A percentile compares a stretch with the other conserved stretches of the same genome.
These are phyloP conservation scores for Aspergillus luchuensis DNA, from an alignment of 2,329 filamentous ascomycete species.

Conservation along the genomic window DNA sequence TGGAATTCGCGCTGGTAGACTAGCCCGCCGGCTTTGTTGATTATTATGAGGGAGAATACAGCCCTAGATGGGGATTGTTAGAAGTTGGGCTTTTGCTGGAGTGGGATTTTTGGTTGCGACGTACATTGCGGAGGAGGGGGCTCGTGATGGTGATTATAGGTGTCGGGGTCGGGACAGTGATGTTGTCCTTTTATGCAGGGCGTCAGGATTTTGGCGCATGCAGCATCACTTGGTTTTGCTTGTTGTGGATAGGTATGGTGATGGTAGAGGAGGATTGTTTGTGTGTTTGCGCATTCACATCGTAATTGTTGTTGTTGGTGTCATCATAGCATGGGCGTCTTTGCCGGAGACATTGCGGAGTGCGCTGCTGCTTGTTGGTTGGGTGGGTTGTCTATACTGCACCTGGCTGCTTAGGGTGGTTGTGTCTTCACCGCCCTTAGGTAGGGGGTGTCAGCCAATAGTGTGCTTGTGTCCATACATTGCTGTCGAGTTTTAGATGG, in stretches of 20 bases:
- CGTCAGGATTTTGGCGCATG: background rate
- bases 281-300: background rate
- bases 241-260: background rate
- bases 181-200: background rate
- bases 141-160: background rate
- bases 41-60: slow-evolving; percentile 92
- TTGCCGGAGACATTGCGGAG: slow-evolving; percentile 9
- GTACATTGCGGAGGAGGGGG: slow-evolving; percentile 23
- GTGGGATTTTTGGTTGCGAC: background rate
- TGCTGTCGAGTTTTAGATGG: background rate
- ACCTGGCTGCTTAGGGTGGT: background rate
- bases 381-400: slow-evolving; percentile 12
- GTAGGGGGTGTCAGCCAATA: background rate
- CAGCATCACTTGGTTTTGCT: background rate
- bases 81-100: slow-evolving; percentile 4
- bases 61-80: slow-evolving; percentile 61
- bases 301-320: slow-evolving; percentile 2
- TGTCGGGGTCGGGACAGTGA: background rate
- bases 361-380: slow-evolving; percentile 1
- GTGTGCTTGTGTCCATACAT: background rate
- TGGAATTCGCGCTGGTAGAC: slow-evolving; percentile 96
- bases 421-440: background rate
- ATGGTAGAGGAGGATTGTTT: background rate
- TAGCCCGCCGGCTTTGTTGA: slow-evolving; percentile 96
- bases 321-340: slow-evolving; percentile 1